Conservation (phyloP, 2,329 filamentous ascomycete genomes). For the Dendryphion nanum region DNA sequence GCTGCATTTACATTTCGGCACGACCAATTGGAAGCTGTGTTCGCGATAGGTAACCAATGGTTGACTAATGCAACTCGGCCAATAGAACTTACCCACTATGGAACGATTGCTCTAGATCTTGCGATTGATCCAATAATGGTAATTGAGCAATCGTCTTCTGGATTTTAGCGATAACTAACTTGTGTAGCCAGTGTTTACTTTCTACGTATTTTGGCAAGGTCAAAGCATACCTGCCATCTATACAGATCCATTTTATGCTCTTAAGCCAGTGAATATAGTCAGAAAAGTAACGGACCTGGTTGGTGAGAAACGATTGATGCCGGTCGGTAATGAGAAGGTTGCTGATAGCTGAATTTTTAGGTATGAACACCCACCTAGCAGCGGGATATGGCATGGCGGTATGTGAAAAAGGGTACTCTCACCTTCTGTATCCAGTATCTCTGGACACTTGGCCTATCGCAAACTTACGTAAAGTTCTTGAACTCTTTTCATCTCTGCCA, state of each 20-base stretch:
- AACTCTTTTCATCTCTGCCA: conserved; percentile 14
- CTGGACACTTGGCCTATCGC: conserved; percentile 7
- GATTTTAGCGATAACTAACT: background rate
- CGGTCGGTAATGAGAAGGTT: too few species aligned
- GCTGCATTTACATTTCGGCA: conserved; percentile 14
- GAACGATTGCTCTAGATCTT: conserved; percentile 11
- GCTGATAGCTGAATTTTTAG: too few species aligned
- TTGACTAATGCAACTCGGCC: conserved; percentile 6
- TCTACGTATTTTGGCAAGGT: too few species aligned
- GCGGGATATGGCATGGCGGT: conserved; percentile 7
- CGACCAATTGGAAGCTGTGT: conserved; percentile 16
- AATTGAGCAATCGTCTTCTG: conserved; percentile 1
- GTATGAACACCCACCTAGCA: conserved; percentile 13
- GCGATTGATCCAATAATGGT: conserved; percentile 13
- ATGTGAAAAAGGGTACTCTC: conserved; percentile 15
- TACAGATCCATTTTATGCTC: conserved; percentile 14
- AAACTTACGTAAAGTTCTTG: conserved; percentile 12
- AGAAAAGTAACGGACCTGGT: conserved; percentile 13
- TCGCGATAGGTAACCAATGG: conserved; percentile 15
- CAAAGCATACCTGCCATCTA: conserved; percentile 13
- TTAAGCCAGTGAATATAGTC: conserved; percentile 11
- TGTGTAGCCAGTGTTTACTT: too few species aligned
- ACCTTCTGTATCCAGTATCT: conserved; percentile 11
- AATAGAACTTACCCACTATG: conserved; percentile 15
- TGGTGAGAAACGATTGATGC: too few species aligned